Evolutionary conservation across 768 basidiomycete genomes (phyloP).

Genomic region (Pisolithus sp.): DNA sequence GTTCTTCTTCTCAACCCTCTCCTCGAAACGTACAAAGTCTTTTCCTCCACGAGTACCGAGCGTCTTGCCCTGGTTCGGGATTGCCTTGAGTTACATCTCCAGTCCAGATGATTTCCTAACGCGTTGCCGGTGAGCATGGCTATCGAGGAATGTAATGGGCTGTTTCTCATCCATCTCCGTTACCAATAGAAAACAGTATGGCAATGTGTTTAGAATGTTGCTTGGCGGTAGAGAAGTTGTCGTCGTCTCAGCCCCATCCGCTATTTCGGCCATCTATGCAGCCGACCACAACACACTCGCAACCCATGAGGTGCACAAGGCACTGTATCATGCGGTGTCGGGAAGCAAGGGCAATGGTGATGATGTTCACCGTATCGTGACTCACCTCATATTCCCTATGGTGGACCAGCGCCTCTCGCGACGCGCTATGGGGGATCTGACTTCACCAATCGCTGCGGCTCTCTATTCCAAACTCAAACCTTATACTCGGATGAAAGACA

Average conservation of each 20-base stretch:
- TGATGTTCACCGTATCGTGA: conserved; percentile 8
- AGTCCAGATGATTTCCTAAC: conserved; percentile 14
- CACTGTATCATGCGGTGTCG: conserved; percentile 6
- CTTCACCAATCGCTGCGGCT: conserved; percentile 3
- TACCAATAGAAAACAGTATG: conserved; percentile 13
- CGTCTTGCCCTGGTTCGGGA: conserved; percentile 12
- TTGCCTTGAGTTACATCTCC: conserved; percentile 9
- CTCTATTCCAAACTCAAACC: too few relatives aligned
- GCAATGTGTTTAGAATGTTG: conserved; percentile 10
- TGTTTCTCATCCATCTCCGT: too few relatives aligned
- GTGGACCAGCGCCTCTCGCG: conserved; percentile 15
- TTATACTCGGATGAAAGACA: too few relatives aligned
- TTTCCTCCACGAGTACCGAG: conserved; percentile 8
- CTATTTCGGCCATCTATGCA: conserved; percentile 11
- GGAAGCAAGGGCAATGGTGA: background rate
- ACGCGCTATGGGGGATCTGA: conserved; percentile 8
- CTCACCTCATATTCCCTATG: conserved; percentile 14
- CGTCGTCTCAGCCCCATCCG: conserved; percentile 12
- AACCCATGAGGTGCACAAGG: conserved; percentile 5
- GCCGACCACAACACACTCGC: background rate
- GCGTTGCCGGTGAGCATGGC: conserved; percentile 13
- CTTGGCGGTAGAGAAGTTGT: conserved; percentile 14
- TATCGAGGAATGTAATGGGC: background rate
- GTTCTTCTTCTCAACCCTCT: background rate
- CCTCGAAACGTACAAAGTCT: background rate